These are phyloP conservation scores for Cylindrotheca fusiformis DNA, from an alignment of 108 stramenopile species.

Conservation along the genomic window DNA sequence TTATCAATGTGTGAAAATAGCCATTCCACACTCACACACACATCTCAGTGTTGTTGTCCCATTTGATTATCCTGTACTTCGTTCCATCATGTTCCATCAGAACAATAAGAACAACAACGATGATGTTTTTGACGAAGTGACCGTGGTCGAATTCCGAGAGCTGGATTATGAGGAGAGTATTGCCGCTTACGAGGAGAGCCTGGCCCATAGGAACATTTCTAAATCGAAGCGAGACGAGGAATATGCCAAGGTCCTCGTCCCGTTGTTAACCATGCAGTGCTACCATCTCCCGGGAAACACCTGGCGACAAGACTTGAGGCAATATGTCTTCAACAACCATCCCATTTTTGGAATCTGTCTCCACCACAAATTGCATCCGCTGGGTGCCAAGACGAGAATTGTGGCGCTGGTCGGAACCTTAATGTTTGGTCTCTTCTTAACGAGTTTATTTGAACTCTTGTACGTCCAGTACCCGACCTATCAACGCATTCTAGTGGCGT, in stretches of 20 bases:
- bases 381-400: slow-evolving; percentile 38
- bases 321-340: slow-evolving; percentile 63
- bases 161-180: not conserved
- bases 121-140: not conserved
- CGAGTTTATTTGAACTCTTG: slow-evolving; percentile 51
- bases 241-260: slow-evolving; percentile 13
- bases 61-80: too few species aligned
- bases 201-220: not conserved
- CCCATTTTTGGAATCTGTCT: slow-evolving; percentile 56
- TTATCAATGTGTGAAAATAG: too few species aligned
- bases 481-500: not conserved
- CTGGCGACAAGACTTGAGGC: slow-evolving; percentile 49
- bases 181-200: not conserved
- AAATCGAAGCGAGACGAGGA: not conserved
- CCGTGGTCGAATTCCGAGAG: not conserved
- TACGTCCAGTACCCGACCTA: not conserved
- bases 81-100: too few species aligned
- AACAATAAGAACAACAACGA: too few species aligned
- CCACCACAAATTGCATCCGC: slow-evolving; percentile 53
- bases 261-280: slow-evolving; percentile 41
- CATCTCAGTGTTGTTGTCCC: too few species aligned
- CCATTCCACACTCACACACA: too few species aligned
- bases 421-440: slow-evolving; percentile 55
- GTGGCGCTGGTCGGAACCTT: slow-evolving; percentile 50
- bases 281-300: slow-evolving; percentile 49